phyloP scores from a whole-genome alignment of 805 yeast species.

The Metschnikowia continentalis region DNA sequence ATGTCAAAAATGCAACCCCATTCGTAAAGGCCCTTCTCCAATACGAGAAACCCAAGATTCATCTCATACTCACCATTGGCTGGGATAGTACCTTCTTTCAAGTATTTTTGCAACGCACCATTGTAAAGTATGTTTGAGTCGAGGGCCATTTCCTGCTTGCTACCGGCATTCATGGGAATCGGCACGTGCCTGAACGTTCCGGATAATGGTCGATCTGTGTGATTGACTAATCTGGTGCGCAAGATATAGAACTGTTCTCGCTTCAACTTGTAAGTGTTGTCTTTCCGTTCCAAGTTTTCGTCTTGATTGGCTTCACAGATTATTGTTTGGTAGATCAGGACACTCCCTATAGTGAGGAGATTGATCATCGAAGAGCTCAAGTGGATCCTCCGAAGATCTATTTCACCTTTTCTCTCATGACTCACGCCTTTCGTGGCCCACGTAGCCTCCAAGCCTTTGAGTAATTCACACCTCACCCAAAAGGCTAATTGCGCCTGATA shows the following conservation, averaged over 20 bases:
- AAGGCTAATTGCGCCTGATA: conserved; percentile 56
- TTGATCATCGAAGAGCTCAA: conserved; percentile 58
- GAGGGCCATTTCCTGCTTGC: conserved; percentile 18
- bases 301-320: conserved; percentile 10
- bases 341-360: conserved; percentile 46
- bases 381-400: conserved; percentile 65
- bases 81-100: conserved; percentile 34
- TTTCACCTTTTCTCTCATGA: conserved; percentile 44
- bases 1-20: conserved; percentile 53
- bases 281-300: conserved; percentile 23
- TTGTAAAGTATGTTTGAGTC: conserved; percentile 64
- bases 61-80: conserved; percentile 42
- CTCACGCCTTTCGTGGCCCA: conserved; percentile 49
- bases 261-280: conserved; percentile 6
- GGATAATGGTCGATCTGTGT: conserved; percentile 34
- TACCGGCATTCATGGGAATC: conserved; percentile 21
- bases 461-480: conserved; percentile 74
- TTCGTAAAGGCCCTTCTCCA: conserved; percentile 78
- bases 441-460: conserved; percentile 54
- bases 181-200: conserved; percentile 65
- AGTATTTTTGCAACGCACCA: conserved; percentile 63
- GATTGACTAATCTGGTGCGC: conserved; percentile 48
- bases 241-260: conserved; percentile 51
- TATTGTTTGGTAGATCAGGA: conserved; percentile 37
- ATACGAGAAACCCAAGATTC: conserved; percentile 54